Percentiles rank a stretch among this genome's conserved stretches.
Evolutionary conservation across 1,139 yeast species (phyloP).

Genomic region (Meyerozyma smithsonii): DNA sequence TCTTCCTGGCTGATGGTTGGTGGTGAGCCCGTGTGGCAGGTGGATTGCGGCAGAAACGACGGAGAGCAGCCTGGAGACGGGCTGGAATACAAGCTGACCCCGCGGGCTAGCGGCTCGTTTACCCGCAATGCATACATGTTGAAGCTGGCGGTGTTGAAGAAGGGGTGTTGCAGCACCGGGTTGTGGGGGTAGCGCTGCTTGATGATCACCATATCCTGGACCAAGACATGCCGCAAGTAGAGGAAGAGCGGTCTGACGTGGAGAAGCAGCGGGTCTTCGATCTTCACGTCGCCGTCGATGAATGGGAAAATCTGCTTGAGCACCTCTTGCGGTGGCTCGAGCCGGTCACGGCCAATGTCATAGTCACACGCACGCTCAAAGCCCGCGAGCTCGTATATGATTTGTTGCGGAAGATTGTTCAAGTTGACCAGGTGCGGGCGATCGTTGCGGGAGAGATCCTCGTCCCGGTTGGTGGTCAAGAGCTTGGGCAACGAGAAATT

Average conservation of each 20-base stretch:
- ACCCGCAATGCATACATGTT: constrained; percentile 16
- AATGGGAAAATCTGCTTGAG: constrained; percentile 29
- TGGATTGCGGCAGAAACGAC: not conserved
- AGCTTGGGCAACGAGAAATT: constrained; percentile 19
- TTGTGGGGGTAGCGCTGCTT: constrained; percentile 22
- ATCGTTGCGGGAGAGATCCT: constrained; percentile 9
- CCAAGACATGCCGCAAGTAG: constrained; percentile 21
- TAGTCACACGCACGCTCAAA: constrained; percentile 19
- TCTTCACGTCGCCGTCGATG: constrained; percentile 13
- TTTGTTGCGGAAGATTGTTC: constrained; percentile 13
- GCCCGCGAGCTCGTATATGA: constrained; percentile 22
- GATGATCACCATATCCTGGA: constrained; percentile 33
- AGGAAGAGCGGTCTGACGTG: constrained; percentile 9
- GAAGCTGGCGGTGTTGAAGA: constrained; percentile 22
- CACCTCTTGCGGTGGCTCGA: constrained; percentile 27
- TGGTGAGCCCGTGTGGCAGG: not conserved
- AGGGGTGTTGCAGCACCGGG: constrained; percentile 23
- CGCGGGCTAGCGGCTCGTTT: constrained; percentile 8
- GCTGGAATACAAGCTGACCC: constrained; percentile 5
- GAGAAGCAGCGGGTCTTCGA: not conserved
- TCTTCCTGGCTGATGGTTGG: constrained; percentile 5
- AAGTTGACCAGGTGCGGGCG: constrained; percentile 12
- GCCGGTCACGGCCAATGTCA: constrained; percentile 15
- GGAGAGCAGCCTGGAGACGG: not conserved
- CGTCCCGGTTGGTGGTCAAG: constrained; percentile 15